These are phyloP conservation scores for Triangularia setosa DNA, from an alignment of 2,329 filamentous ascomycete species.

Conservation along the genomic window DNA sequence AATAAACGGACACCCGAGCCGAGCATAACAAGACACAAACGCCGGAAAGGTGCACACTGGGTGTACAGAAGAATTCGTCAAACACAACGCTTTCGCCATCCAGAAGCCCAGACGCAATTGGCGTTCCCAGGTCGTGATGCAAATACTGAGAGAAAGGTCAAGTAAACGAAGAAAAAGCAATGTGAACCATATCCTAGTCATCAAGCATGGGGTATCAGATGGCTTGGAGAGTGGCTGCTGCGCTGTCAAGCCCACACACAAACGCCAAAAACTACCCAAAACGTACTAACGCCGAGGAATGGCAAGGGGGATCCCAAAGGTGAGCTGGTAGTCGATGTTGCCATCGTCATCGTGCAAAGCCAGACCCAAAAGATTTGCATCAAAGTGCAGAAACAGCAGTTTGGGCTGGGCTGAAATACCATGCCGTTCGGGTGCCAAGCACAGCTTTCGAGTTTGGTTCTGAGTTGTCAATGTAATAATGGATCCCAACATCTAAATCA, in stretches of 20 bases:
- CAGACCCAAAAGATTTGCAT: background rate
- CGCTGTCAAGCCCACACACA: slow-evolving; percentile 18
- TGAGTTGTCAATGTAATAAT: slow-evolving; percentile 18
- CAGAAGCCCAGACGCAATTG: background rate
- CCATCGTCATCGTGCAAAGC: background rate
- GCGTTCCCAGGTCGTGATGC: background rate
- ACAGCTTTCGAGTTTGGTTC: background rate
- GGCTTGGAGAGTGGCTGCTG: slow-evolving; percentile 7
- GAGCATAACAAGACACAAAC: slow-evolving; percentile 8
- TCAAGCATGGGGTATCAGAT: slow-evolving; percentile 1
- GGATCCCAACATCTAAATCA: slow-evolving; percentile 5
- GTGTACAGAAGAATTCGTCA: background rate
- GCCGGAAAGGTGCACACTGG: slow-evolving; percentile 6
- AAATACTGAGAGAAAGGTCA: background rate
- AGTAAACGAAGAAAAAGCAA: slow-evolving; percentile 20
- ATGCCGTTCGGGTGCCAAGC: slow-evolving; percentile 16
- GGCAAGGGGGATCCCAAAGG: background rate
- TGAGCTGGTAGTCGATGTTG: slow-evolving; percentile 8
- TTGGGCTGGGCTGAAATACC: slow-evolving; percentile 18
- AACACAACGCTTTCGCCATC: background rate
- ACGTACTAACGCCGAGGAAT: slow-evolving; percentile 7
- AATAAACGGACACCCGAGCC: slow-evolving; percentile 11
- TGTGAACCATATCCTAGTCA: slow-evolving; percentile 7
- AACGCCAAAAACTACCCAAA: slow-evolving; percentile 12
- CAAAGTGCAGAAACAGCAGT: slow-evolving; percentile 4